Conservation (phyloP, 2,329 filamentous ascomycete species). For the Colletotrichum tamarilloi region DNA sequence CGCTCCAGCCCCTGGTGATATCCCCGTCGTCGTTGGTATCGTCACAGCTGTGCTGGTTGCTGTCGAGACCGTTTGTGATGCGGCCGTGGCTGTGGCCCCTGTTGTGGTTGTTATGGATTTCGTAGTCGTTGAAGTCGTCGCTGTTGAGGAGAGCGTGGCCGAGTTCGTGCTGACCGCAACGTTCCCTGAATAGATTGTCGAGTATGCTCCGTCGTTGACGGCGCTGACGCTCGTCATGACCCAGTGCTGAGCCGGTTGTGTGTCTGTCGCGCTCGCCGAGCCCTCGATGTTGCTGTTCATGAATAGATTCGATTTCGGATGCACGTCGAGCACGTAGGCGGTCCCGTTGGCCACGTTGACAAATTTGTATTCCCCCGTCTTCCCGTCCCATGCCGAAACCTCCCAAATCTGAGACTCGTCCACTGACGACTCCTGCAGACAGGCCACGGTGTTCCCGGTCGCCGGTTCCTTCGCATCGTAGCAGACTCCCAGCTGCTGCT, state of each 20-base stretch:
- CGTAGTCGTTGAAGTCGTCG: constrained; percentile 13
- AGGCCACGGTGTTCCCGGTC: constrained; percentile 43
- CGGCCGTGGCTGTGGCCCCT: background rate
- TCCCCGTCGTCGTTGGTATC: constrained; percentile 20
- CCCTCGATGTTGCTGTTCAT: constrained; percentile 39
- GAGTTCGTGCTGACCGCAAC: constrained; percentile 8
- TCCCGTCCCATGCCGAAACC: constrained; percentile 41
- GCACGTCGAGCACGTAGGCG: constrained; percentile 46
- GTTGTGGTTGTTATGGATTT: constrained; percentile 2
- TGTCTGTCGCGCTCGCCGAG: constrained; percentile 22
- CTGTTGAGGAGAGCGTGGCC: constrained; percentile 3
- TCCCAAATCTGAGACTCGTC: constrained; percentile 48
- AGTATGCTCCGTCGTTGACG: constrained; percentile 47
- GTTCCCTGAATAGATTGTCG: constrained; percentile 44
- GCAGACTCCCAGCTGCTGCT: constrained; percentile 46
- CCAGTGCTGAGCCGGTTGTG: constrained; percentile 48
- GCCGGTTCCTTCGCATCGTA: constrained; percentile 40
- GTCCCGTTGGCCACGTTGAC: constrained; percentile 47
- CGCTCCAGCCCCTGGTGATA: constrained; percentile 44
- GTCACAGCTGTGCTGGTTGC: constrained; percentile 14
- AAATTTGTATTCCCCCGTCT: constrained; percentile 42
- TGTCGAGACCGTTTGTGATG: constrained; percentile 1
- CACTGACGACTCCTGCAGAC: constrained; percentile 41
- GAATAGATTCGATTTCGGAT: constrained; percentile 45
- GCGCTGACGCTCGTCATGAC: constrained; percentile 44